phyloP scores from a whole-genome alignment of 441 rosid species.

The Erodium texanum region DNA sequence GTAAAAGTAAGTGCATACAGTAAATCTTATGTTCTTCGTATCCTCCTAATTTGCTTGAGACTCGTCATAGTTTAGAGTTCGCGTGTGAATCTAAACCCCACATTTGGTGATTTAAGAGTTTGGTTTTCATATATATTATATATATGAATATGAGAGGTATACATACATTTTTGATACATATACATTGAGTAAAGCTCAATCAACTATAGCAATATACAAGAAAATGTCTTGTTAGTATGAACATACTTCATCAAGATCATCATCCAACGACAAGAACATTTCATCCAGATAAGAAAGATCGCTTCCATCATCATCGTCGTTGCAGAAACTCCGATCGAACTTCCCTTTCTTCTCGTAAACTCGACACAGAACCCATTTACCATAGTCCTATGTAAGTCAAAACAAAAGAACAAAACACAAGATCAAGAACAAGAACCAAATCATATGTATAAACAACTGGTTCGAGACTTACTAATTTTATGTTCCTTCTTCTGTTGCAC shows the following conservation, averaged over 20 bases:
- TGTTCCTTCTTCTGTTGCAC: constrained; percentile 14
- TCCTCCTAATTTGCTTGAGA: too few species aligned
- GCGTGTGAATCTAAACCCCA: too few species aligned
- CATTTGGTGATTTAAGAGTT: too few species aligned
- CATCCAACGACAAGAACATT: constrained; percentile 35
- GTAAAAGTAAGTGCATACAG: too few species aligned
- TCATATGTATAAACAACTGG: too few species aligned
- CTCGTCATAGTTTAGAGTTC: too few species aligned
- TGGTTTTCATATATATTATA: too few species aligned
- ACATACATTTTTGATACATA: constrained; percentile 1
- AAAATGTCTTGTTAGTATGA: constrained; percentile 13
- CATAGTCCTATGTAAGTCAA: constrained; percentile 10
- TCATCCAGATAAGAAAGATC: constrained; percentile 43
- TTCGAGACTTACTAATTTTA: constrained; percentile 12
- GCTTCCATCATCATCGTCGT: constrained; percentile 24
- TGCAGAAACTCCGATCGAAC: constrained; percentile 1
- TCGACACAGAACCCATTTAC: constrained; percentile 29
- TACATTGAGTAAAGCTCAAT: neutral
- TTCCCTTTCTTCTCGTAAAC: constrained; percentile 25
- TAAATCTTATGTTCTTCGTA: too few species aligned
- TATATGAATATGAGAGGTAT: too few species aligned
- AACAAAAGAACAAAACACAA: neutral
- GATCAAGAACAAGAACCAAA: neutral
- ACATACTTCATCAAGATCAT: constrained; percentile 31
- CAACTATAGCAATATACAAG: neutral